Evolutionary conservation across 371 early-diverging fungal species (phyloP), one percentile per base, ranked within the genome.

Genomic region (Rhizopus stolonifer): DNA sequence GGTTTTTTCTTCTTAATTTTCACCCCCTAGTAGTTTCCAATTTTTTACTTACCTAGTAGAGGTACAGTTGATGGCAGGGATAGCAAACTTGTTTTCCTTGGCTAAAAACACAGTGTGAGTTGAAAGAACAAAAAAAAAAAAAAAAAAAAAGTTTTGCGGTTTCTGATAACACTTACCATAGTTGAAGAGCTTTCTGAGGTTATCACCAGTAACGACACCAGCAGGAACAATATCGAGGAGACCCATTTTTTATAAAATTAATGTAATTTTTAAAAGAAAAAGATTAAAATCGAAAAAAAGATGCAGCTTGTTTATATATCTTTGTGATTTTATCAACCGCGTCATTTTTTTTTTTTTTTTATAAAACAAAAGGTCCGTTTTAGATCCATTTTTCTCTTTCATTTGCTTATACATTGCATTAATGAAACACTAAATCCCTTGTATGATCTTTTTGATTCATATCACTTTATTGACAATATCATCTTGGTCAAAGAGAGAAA

Each of bases 21-120:
- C 34, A 43, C 24, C 11, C 40, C 32, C 52, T 32, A 42, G 21
- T 17, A 19, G 22, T 32, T 31, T 44, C 23, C 36, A 10, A 15
- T 10, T 10, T 21, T 43, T 31, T 14, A 40, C 32, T 56, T 70
- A 74, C 74, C 74, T 91, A 42, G 93, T 88, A 40, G 91, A 87
- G 60, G 92, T 93, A 84, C 92, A 91, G 84, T 94, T 94, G 79
- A 94, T 86, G 46, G 94, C 93, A 52, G 94, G 93, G 70, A 94
- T 94, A 60, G 94, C 94, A 58, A 92, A 93, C 38, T 80, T 70
- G 64, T 93, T 74, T 70, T 90, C 80, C 56, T 83, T 84, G 40
- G 92, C 91, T 75, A 58, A 13, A 47, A 6, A 18, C 21, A 29
- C 10, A 31, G 8, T 21, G 17, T 14, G n/a, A n/a, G n/a, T n/a